Conservation (phyloP, 2,329 filamentous ascomycete species). For the Aspergillus novoparasiticus region DNA sequence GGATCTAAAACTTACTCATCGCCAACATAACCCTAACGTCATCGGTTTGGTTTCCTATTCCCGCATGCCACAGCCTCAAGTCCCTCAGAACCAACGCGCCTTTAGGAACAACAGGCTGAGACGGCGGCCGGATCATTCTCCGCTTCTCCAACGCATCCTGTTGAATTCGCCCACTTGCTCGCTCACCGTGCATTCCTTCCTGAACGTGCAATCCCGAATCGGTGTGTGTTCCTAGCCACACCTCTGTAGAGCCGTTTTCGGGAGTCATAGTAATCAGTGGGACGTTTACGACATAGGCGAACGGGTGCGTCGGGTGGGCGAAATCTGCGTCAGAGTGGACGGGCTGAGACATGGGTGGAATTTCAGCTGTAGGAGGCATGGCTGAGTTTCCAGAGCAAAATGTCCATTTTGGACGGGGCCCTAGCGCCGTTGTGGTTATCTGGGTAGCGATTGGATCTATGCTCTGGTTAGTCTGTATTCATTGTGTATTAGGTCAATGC, state of each 20-base stretch:
- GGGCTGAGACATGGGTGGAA: conserved; percentile 41
- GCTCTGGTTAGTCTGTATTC: conserved; percentile 22
- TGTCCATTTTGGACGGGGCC: conserved; percentile 58
- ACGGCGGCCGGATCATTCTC: conserved; percentile 43
- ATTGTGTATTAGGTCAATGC: background rate
- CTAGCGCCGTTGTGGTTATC: conserved; percentile 51
- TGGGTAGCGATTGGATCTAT: conserved; percentile 51
- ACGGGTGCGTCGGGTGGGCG: conserved; percentile 56
- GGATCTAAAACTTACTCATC: conserved; percentile 39
- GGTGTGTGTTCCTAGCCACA: conserved; percentile 62
- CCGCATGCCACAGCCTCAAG: conserved; percentile 65
- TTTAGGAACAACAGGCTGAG: conserved; percentile 56
- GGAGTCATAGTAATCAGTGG: conserved; percentile 55
- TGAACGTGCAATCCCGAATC: conserved; percentile 42
- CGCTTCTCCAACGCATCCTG: conserved; percentile 39
- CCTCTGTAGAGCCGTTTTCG: conserved; percentile 59
- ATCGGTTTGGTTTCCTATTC: conserved; percentile 57
- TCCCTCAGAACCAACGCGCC: conserved; percentile 62
- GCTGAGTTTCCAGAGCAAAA: conserved; percentile 57
- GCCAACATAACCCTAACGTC: conserved; percentile 60
- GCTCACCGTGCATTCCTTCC: conserved; percentile 54
- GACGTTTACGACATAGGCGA: conserved; percentile 59
- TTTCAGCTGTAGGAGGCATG: conserved; percentile 52
- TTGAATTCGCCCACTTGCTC: conserved; percentile 55
- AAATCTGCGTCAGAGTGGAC: conserved; percentile 65